Base-by-base conservation (phyloP, 1,284 basidiomycete genomes). In the Volvariella surrecta region DNA sequence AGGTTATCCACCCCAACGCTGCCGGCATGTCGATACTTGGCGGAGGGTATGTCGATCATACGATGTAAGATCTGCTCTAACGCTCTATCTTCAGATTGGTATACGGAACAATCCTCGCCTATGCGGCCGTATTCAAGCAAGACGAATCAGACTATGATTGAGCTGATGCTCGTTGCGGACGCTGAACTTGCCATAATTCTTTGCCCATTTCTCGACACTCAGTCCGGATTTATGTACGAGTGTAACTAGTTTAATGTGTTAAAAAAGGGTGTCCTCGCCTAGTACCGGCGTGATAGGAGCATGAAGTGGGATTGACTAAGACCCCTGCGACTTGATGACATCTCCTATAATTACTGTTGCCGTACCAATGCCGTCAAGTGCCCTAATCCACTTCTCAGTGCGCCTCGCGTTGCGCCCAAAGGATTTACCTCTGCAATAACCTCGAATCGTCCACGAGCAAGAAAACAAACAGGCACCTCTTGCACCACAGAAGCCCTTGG, bases 1-100 rank as follows among this genome's bases (percentile, higher is more conserved):
- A 86, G 47, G 73, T 99, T 48, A 97, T 99, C 55, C 71, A 78
- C 45, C 74, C 80, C 1, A 80, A 79, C 10, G 96, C 96, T 21
- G 92, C 88, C 61, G 81, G 76, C 55, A 97, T 99, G 95, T 92
- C 90, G 20, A 90, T 97, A 48, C 72, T 85, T 21, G 96, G 96
- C 18, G 96, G 96, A 62, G 81, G 76, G 84, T 89, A 60, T 52
- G 74, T 73, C 37, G 38, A 19, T 31, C 18, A 13, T 46, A 19
- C 31, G 13, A 9, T 37, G 40, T 39, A 42, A 37, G 37, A 35
- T 13, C 30, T 34, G 32, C 9, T 40, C 45, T 58, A 18, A 58
- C 35, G 21, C 37, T 32, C 21, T 31, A 39, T 31, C 40, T 28
- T 37, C 54, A 88, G 83, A 30, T 71, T 98, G 49, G 92, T 99